phyloP scores from a whole-genome alignment of 176 grass and related monocot genomes.

The Eleusine indica region DNA sequence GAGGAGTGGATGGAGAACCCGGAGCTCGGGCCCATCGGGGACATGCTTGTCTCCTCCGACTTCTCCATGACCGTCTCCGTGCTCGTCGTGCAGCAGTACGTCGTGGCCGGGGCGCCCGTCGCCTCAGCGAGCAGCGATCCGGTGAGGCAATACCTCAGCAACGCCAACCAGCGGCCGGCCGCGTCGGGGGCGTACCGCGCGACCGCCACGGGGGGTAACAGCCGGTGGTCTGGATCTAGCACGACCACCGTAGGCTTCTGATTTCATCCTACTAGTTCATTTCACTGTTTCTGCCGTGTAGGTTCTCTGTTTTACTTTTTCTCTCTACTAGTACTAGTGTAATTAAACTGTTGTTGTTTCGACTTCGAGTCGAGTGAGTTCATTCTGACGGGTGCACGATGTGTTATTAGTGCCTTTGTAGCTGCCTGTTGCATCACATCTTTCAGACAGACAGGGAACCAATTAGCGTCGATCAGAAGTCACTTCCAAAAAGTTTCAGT shows the following conservation, averaged over 20 bases:
- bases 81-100: constrained; percentile 80
- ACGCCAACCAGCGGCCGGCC: constrained; percentile 54
- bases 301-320: not conserved
- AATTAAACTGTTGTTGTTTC: constrained; percentile 9
- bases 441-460: not conserved
- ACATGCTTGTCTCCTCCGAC: constrained; percentile 82
- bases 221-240: constrained; percentile 48
- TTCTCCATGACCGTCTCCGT: constrained; percentile 70
- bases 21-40: constrained; percentile 84
- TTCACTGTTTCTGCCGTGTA: not conserved
- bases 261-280: not conserved
- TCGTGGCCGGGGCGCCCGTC: constrained; percentile 26
- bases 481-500: no score
- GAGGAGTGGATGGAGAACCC: constrained; percentile 83
- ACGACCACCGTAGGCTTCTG: constrained; percentile 41
- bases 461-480: not conserved
- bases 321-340: not conserved
- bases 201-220: not conserved
- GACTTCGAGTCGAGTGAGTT: not conserved
- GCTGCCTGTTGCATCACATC: not conserved
- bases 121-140: constrained; percentile 6
- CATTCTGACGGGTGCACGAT: not conserved
- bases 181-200: constrained; percentile 30
- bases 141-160: constrained; percentile 55
- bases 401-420: not conserved